A percentile compares a stretch with the other conserved stretches of the same genome.
These are phyloP conservation scores for Cetraspora pellucida DNA, from an alignment of 192 early-diverging fungal genomes.

Conservation along the genomic window DNA sequence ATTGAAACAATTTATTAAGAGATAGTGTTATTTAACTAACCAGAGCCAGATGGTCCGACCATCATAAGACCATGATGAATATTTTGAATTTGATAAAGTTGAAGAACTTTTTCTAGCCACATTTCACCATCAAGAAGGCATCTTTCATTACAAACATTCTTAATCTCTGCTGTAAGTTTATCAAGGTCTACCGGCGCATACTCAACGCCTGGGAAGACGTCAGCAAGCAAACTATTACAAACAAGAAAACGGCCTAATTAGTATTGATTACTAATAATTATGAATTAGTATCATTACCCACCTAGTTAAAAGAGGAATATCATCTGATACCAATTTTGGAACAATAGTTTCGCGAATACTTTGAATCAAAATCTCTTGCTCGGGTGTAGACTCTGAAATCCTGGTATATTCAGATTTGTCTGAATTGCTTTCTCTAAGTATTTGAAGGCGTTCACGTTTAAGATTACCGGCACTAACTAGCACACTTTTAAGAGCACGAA, in stretches of 20 bases:
- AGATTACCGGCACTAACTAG: conserved; percentile 98
- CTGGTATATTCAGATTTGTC: conserved; percentile 47
- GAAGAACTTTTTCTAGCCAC: conserved; percentile 97
- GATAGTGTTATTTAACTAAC: conserved; percentile 39
- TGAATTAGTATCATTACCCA: too few relatives aligned
- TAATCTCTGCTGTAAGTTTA: conserved; percentile 72
- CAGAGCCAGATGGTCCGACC: conserved; percentile 97
- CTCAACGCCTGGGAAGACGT: conserved; percentile 92
- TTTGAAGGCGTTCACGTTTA: conserved; percentile 80
- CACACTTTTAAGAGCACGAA: conserved; percentile 98
- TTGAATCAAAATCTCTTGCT: conserved; percentile 95
- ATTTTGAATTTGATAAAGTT: conserved; percentile 97
- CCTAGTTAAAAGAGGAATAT: conserved; percentile 84
- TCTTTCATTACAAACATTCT: conserved; percentile 74
- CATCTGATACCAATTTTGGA: conserved; percentile 97
- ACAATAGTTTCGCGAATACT: conserved; percentile 97
- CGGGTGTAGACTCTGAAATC: conserved; percentile 68
- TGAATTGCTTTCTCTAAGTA: conserved; percentile 45
- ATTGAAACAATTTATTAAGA: too few relatives aligned
- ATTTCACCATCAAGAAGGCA: conserved; percentile 72
- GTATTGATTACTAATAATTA: conserved; percentile 15
- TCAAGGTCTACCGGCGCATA: conserved; percentile 80
- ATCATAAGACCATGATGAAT: conserved; percentile 99
- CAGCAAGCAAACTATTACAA: conserved; percentile 70
- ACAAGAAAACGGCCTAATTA: conserved; percentile 27